Percentiles rank a stretch among this genome's conserved stretches.
Evolutionary conservation across 1,284 basidiomycete genomes (phyloP).

Genomic region (Marasmius fiardii): DNA sequence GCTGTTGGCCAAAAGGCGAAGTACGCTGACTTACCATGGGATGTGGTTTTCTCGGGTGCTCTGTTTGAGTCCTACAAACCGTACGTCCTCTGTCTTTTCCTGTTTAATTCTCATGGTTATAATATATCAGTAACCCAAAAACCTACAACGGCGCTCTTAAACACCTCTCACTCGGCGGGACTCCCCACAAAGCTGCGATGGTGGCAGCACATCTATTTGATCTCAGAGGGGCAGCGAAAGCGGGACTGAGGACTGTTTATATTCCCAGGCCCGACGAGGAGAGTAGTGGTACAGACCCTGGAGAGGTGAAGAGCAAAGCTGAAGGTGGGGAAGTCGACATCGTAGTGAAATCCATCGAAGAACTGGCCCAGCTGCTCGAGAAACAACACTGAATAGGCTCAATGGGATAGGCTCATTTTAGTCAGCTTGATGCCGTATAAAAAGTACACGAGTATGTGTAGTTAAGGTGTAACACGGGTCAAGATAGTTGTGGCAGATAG

Average conservation of each 20-base stretch:
- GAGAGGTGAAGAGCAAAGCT: constrained; percentile 32
- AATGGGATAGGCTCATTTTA: neutral
- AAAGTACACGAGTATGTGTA: neutral
- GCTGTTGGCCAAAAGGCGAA: constrained; percentile 61
- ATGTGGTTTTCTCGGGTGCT: constrained; percentile 56
- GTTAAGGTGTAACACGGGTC: too few species aligned
- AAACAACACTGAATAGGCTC: neutral
- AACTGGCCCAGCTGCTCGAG: constrained; percentile 29
- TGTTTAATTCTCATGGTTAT: neutral
- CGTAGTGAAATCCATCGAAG: constrained; percentile 38
- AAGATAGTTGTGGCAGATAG: too few species aligned
- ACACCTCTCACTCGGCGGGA: constrained; percentile 40
- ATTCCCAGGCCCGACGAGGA: constrained; percentile 48
- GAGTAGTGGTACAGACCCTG: constrained; percentile 17
- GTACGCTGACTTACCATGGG: constrained; percentile 57
- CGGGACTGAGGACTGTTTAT: constrained; percentile 58
- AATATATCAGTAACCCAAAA: constrained; percentile 40
- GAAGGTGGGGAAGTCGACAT: constrained; percentile 51
- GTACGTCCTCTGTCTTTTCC: constrained; percentile 23
- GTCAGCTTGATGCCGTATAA: neutral
- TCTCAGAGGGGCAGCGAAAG: constrained; percentile 45
- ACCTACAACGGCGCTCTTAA: constrained; percentile 47
- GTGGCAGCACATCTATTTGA: constrained; percentile 64
- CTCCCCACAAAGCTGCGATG: constrained; percentile 52
- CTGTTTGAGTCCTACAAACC: constrained; percentile 62